Conservation (phyloP, 2,329 filamentous ascomycete species). For the Thielaviopsis punctulata region DNA sequence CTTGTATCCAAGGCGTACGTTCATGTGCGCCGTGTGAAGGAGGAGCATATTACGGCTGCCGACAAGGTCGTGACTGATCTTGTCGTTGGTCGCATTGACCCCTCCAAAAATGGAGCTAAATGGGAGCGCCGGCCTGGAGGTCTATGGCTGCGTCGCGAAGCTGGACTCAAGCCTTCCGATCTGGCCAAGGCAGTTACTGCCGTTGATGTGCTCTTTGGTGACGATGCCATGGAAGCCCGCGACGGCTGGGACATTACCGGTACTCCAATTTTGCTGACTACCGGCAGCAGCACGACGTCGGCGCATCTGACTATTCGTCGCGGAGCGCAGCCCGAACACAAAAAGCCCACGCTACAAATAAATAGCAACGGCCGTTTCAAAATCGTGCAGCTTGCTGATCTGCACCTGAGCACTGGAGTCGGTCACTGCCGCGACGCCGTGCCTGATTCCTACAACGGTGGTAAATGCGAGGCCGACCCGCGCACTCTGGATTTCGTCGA, state of each 20-base stretch:
- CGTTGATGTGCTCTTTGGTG: slow-evolving; percentile 73
- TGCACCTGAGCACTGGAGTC: slow-evolving; percentile 81
- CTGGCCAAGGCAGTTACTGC: slow-evolving; percentile 59
- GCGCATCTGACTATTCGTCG: slow-evolving; percentile 64
- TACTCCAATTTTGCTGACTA: slow-evolving; percentile 54
- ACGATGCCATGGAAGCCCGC: slow-evolving; percentile 80
- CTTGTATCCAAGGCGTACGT: slow-evolving; percentile 67
- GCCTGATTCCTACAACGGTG: slow-evolving; percentile 52
- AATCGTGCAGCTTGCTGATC: slow-evolving; percentile 88
- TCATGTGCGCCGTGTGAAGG: slow-evolving; percentile 66
- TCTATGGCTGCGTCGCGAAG: slow-evolving; percentile 65
- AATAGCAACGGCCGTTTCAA: slow-evolving; percentile 87
- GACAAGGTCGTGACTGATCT: slow-evolving; percentile 72
- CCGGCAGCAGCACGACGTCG: slow-evolving; percentile 41
- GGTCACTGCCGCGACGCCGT: slow-evolving; percentile 76
- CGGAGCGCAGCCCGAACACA: slow-evolving; percentile 27
- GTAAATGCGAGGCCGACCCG: slow-evolving; percentile 77
- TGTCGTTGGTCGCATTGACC: slow-evolving; percentile 55
- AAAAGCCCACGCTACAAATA: slow-evolving; percentile 60
- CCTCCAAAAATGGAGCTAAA: slow-evolving; percentile 29
- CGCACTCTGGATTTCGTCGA: slow-evolving; percentile 80
- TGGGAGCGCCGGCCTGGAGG: slow-evolving; percentile 69
- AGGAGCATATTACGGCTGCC: slow-evolving; percentile 58
- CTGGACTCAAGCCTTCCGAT: slow-evolving; percentile 56
- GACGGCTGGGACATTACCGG: slow-evolving; percentile 69